Base-by-base conservation (phyloP, 2,329 filamentous ascomycete genomes). In the Trichophyton verrucosum region DNA sequence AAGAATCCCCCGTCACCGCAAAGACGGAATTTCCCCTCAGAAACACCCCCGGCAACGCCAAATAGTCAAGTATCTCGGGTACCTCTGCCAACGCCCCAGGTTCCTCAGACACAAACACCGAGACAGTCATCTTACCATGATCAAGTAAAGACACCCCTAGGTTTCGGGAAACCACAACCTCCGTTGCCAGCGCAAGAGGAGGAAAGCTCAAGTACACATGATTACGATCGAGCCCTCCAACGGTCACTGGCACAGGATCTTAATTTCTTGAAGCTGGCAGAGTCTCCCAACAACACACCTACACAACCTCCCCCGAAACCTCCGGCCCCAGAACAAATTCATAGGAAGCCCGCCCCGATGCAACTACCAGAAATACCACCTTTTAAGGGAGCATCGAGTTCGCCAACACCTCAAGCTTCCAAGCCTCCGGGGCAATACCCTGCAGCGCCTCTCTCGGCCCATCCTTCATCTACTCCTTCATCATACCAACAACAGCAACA, bases 1-100 rank as follows among this genome's bases (percentile, higher is more conserved):
- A 69, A 71, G 74, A 30, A 72, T 75, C 77, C 83, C 57, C 83
- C 85, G 67, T 72, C 77, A 2, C 85, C 84, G 40, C 84, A 85
- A 2, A 69, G 67, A 60, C 40, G 77, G 81, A 53, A 73, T 75
- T 57, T 68, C 56, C 36, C 65, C 65, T 9, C 65, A 63, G 61
- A 61, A 68, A 56, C 70, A 11, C 64, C 74, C 9, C 67, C 73
- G 15, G 46, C 44, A 22, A 63, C 64, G 1, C 64, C 63, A 49
- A 33, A 61, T 27, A 84, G 40, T 44, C 40, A 85, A 3, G 84
- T 86, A 6, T 74, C 80, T 1, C 86, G 83, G 66, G 76, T 83
- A 9, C 80, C 86, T 15, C 75, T 87, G 27, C 82, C 84, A 3
- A 75, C 78, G 38, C 84, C 83, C 68, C 68, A 69, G 13, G 81